Evolutionary conservation across 441 rosid species (phyloP).

Genomic region (Rhodomyrtus psidioides): DNA sequence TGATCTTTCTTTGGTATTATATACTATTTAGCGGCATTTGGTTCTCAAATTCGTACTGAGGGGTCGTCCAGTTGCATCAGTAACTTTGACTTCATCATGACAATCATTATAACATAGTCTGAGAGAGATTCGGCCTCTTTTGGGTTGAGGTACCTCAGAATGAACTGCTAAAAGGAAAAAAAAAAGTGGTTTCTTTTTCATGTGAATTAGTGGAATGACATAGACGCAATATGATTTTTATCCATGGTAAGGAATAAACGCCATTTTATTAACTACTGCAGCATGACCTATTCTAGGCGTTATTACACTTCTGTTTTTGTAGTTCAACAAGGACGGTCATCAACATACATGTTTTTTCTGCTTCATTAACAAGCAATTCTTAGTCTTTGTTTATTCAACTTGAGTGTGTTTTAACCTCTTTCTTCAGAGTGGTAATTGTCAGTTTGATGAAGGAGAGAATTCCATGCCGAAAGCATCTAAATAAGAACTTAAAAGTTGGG

Average conservation of each 20-base stretch:
- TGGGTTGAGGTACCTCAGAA: background rate
- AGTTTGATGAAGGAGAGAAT: background rate
- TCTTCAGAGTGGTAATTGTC: background rate
- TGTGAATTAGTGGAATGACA: background rate
- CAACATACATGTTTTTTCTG: background rate
- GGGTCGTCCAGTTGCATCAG: background rate
- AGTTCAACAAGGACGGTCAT: background rate
- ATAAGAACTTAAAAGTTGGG: background rate
- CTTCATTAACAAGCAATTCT: background rate
- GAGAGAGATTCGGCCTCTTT: background rate
- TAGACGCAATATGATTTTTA: background rate
- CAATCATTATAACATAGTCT: background rate
- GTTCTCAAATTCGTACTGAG: background rate
- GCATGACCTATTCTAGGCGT: background rate
- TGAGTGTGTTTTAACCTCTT: background rate
- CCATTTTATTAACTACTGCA: background rate
- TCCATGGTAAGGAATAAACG: background rate
- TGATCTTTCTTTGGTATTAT: background rate
- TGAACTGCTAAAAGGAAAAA: background rate
- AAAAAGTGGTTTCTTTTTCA: background rate
- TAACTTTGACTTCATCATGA: background rate
- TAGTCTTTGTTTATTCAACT: background rate
- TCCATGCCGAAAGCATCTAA: background rate
- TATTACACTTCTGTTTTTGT: background rate
- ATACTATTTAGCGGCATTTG: background rate